Base-by-base conservation (phyloP, 1,284 basidiomycete genomes). In the Rhizoctonia solani region DNA sequence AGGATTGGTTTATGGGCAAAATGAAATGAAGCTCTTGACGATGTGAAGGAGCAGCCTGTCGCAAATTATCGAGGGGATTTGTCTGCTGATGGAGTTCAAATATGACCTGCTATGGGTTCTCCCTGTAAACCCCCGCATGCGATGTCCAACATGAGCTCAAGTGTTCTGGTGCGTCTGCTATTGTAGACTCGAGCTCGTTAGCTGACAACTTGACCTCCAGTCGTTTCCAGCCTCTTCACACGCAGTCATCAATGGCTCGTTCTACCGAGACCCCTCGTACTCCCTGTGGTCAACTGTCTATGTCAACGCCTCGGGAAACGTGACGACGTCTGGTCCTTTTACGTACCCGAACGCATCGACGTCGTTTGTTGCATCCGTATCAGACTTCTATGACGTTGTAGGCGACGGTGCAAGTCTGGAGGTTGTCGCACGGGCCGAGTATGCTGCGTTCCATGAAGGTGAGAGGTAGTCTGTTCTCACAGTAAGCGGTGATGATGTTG, bases 171-270 rank as follows among this genome's bases (percentile, higher is more conserved):
- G n/a, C n/a, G n/a, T n/a, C n/a, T n/a, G n/a, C n/a, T n/a, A n/a
- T n/a, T n/a, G n/a, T n/a, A n/a, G n/a, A n/a, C n/a, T n/a, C n/a
- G n/a, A n/a, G n/a, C n/a, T n/a, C n/a, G n/a, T n/a, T n/a, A n/a
- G n/a, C n/a, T n/a, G n/a, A n/a, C n/a, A n/a, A n/a, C n/a, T n/a
- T n/a, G n/a, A n/a, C n/a, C n/a, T n/a, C n/a, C n/a, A n/a, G n/a
- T n/a, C n/a, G n/a, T n/a, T 61, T 3, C 58, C 58, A 11, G 44
- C 58, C 19, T 21, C 23, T 13, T 49, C 58, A 11, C 58, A 61
- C 25, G 58, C 58, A 14, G 58, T 61, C 46, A 61, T 61, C 44
- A 49, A 61, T 34, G 46, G 46, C 4, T 34, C 58, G n/a, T 61
- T 61, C 37, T 44, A 61, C 32, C 58, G 58, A 2, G 30, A 61